These are phyloP conservation scores for Cyberlindnera sargentensis DNA, from an alignment of 805 yeast genomes.

Conservation along the genomic window DNA sequence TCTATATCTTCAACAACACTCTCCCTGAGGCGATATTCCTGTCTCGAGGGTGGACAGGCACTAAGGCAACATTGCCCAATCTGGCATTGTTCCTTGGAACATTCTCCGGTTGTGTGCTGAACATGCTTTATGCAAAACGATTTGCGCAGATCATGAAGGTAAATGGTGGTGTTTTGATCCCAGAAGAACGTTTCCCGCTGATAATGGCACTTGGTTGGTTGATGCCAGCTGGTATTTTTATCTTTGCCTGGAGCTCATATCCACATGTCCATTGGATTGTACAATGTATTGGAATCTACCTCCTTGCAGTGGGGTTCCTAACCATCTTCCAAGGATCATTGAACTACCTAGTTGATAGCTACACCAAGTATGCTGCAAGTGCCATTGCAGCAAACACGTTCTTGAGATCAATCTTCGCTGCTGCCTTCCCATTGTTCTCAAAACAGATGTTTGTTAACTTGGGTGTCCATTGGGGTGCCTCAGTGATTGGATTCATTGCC, in stretches of 20 bases:
- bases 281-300: constrained; percentile 48
- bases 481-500: constrained; percentile 47
- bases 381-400: constrained; percentile 62
- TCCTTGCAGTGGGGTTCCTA: constrained; percentile 47
- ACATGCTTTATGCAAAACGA: constrained; percentile 24
- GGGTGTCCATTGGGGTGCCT: constrained; percentile 48
- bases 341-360: constrained; percentile 56
- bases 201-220: constrained; percentile 41
- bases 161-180: constrained; percentile 41
- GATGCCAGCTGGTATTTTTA: constrained; percentile 48
- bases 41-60: constrained; percentile 27
- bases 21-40: constrained; percentile 31
- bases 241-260: constrained; percentile 57
- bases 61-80: constrained; percentile 28
- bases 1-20: constrained; percentile 39
- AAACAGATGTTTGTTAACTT: constrained; percentile 42
- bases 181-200: constrained; percentile 52
- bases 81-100: constrained; percentile 34
- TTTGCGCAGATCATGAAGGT: constrained; percentile 32
- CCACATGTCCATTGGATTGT: constrained; percentile 41
- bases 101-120: constrained; percentile 25
- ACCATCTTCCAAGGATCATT: constrained; percentile 53
- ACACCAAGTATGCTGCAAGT: constrained; percentile 50
- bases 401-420: constrained; percentile 51
- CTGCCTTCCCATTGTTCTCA: constrained; percentile 55